Evolutionary conservation across 805 yeast species (phyloP), one percentile per base, ranked within the genome.

Genomic region (Zygosaccharomyces gambellarensis): DNA sequence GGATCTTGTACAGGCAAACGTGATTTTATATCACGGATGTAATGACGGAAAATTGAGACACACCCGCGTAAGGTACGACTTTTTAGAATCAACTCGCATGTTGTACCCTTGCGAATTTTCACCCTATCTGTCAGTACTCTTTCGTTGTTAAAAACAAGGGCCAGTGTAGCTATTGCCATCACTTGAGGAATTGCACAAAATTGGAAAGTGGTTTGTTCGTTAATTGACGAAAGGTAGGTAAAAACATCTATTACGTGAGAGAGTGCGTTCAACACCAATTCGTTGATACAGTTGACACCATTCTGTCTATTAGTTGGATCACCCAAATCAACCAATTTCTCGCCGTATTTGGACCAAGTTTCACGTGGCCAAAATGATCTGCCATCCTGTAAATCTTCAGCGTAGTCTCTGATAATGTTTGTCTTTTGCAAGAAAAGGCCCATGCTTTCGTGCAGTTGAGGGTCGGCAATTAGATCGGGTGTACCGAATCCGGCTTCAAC

Each of bases 181-280:
- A 92, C 97, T 72, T 94, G 99, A 17, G 99, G 99, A 64, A 94
- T 94, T 9, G 97, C 88, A 73, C 97, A 90, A 74, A 94, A 94
- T 59, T 83, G 85, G 74, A 89, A 94, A 44, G 84, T 71, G 1
- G 96, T 81, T 52, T 85, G 87, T 64, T 94, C 99, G 51, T 78
- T 78, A 44, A 94, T 79, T 53, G 82, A 74, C 14, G 92, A 78
- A 49, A 94, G 75, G 66, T 87, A 94, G 45, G 78, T 77, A 59
- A 94, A 75, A 28, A 82, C 85, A 61, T 88, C 94, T 46, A 78
- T 79, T 36, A 80, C 90, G 62, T 92, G 97, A 27, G 71, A 74
- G 64, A 94, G 73, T 1, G 96, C 83, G 64, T 90, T 83, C 52
- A 84, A 74, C 9, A 87, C 90, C 62, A 94, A 74, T 40, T 92